Conservation (phyloP, 129 eudicot species). For the Silybum marianum region DNA sequence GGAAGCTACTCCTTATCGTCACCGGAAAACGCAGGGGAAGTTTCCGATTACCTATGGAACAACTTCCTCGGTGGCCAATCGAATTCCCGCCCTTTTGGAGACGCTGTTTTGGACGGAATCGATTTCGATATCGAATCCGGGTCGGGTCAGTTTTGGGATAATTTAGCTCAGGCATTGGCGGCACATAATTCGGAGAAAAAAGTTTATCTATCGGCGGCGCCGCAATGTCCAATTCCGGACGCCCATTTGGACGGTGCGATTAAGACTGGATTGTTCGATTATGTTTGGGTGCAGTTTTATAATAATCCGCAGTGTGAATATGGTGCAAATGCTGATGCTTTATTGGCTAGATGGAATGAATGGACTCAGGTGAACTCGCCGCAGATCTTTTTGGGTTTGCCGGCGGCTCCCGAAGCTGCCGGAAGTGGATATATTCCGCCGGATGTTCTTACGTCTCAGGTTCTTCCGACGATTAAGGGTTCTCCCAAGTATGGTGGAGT, state of each 20-base stretch:
- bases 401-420: slow-evolving; percentile 58
- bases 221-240: slow-evolving; percentile 73
- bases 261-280: slow-evolving; percentile 54
- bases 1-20: slow-evolving; percentile 58
- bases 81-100: slow-evolving; percentile 52
- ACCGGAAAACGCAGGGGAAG: slow-evolving; percentile 51
- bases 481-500: slow-evolving; percentile 74
- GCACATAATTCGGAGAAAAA: slow-evolving; percentile 40
- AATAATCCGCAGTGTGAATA: slow-evolving; percentile 59
- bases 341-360: slow-evolving; percentile 51
- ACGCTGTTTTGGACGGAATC: slow-evolving; percentile 66
- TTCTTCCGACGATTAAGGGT: slow-evolving; percentile 59
- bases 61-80: slow-evolving; percentile 63
- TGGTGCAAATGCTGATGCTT: slow-evolving; percentile 15
- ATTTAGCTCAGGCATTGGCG: slow-evolving; percentile 48
- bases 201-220: slow-evolving; percentile 71
- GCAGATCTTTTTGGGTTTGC: slow-evolving; percentile 66
- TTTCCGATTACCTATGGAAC: slow-evolving; percentile 56
- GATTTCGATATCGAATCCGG: slow-evolving; percentile 73
- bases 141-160: slow-evolving; percentile 40
- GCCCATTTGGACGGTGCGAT: slow-evolving; percentile 37
- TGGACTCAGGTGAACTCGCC: slow-evolving; percentile 48
- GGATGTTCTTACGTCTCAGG: slow-evolving; percentile 47
- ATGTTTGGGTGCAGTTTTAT: slow-evolving; percentile 78
- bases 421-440: slow-evolving; percentile 61